Percentiles rank a stretch among this genome's conserved stretches.
phyloP scores from a whole-genome alignment of 164 flowering plant species.

The Warburgia ugandensis region DNA sequence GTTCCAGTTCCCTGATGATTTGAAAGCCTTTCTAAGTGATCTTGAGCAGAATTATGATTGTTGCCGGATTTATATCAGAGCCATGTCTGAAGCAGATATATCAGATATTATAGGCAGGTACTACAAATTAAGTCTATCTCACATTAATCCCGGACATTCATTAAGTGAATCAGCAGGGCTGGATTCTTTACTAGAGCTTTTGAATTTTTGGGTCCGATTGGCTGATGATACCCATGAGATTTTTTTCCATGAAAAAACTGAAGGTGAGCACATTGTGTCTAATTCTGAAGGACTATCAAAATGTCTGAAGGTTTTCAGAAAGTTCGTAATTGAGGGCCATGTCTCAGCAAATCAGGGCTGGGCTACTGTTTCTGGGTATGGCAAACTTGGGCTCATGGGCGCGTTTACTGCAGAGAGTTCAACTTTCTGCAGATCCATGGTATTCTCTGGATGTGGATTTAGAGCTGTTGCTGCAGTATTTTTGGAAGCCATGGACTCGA shows the following conservation, averaged over 20 bases:
- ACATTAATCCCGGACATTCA: conserved; percentile 20
- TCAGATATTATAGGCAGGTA: conserved; percentile 46
- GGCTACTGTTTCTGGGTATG: conserved; percentile 40
- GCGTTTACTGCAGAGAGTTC: conserved; percentile 26
- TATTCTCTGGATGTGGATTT: conserved; percentile 71
- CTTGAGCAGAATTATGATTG: conserved; percentile 63
- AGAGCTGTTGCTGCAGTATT: conserved; percentile 47
- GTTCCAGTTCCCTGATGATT: conserved; percentile 29
- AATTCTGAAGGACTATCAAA: conserved; percentile 28
- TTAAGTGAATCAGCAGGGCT: conserved; percentile 47
- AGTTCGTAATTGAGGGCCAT: conserved; percentile 47
- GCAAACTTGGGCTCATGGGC: conserved; percentile 28
- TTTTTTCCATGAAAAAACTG: conserved; percentile 19
- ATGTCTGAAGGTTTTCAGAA: conserved; percentile 48
- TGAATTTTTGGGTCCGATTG: conserved; percentile 63
- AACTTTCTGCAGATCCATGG: conserved; percentile 66
- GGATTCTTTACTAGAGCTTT: conserved; percentile 55
- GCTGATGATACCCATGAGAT: conserved; percentile 55
- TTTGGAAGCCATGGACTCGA: conserved; percentile 24
- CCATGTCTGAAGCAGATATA: conserved; percentile 34
- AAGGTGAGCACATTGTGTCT: conserved; percentile 17
- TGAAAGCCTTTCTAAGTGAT: conserved; percentile 38
- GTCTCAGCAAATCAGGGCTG: conserved; percentile 63
- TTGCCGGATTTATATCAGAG: conserved; percentile 38
- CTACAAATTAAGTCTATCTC: conserved; percentile 37